Conservation (phyloP, 805 yeast species). For the Hanseniaspora nectarophila region DNA sequence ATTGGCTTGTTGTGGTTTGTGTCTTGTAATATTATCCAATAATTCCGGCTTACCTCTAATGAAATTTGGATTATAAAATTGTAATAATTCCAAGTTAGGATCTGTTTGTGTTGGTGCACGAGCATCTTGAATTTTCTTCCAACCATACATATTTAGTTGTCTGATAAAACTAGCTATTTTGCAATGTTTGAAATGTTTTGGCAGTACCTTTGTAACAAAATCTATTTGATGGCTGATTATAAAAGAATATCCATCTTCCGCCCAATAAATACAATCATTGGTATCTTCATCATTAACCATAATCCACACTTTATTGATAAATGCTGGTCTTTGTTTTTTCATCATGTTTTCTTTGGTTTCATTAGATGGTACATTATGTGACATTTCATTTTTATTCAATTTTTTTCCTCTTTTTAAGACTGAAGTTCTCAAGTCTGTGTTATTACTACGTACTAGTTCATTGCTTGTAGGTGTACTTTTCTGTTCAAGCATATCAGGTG, state of each 20-base stretch:
- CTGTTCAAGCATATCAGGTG: neutral
- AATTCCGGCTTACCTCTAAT: constrained; percentile 68
- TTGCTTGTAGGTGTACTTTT: neutral
- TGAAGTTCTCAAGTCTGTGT: neutral
- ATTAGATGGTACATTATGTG: neutral
- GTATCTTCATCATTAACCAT: constrained; percentile 82
- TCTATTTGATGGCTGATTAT: constrained; percentile 61
- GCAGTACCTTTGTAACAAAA: constrained; percentile 73
- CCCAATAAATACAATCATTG: constrained; percentile 67
- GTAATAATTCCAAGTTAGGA: constrained; percentile 69
- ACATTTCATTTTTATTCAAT: neutral
- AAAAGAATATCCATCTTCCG: constrained; percentile 72
- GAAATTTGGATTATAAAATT: constrained; percentile 76
- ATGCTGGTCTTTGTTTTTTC: constrained; percentile 65
- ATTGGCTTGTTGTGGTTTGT: constrained; percentile 28
- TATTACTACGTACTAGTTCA: neutral
- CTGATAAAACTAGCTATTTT: constrained; percentile 93
- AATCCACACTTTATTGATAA: constrained; percentile 86
- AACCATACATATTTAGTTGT: constrained; percentile 95
- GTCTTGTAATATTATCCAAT: constrained; percentile 73
- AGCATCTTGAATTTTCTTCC: constrained; percentile 96
- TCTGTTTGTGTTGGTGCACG: constrained; percentile 55
- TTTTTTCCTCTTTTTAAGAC: constrained; percentile 7
- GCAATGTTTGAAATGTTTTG: constrained; percentile 87
- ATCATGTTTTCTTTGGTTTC: constrained; percentile 16